phyloP scores from a whole-genome alignment of 2,329 filamentous ascomycete species.

The Botryosphaeria agaves region DNA sequence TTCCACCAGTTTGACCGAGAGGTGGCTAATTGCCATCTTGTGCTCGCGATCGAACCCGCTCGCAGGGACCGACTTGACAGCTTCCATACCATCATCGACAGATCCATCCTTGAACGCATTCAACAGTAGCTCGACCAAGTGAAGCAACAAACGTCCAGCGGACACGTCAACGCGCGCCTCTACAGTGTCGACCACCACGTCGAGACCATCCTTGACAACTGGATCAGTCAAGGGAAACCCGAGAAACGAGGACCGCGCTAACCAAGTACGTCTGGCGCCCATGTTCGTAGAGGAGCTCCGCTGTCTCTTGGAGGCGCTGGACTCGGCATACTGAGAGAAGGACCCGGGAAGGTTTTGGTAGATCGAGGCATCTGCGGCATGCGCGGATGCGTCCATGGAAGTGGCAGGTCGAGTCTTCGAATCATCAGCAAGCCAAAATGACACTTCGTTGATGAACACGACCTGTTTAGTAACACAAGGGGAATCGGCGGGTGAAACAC shows the following conservation, averaged over 20 bases:
- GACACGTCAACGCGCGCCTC: slow-evolving; percentile 7
- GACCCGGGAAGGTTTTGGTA: slow-evolving; percentile 26
- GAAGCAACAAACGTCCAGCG: background rate
- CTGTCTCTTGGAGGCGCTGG: slow-evolving; percentile 15
- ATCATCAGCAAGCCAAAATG: slow-evolving; percentile 5
- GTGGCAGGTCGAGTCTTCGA: slow-evolving; percentile 11
- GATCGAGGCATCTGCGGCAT: slow-evolving; percentile 10
- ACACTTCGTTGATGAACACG: slow-evolving; percentile 1
- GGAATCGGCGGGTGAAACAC: too few species aligned
- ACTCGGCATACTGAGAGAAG: slow-evolving; percentile 29
- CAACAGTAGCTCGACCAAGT: background rate
- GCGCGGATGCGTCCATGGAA: slow-evolving; percentile 5
- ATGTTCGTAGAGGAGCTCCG: background rate
- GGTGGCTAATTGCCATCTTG: too few species aligned
- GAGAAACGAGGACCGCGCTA: too few species aligned
- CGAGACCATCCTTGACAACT: slow-evolving; percentile 3
- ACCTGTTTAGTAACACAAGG: too few species aligned
- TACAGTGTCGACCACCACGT: slow-evolving; percentile 6
- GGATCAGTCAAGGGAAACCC: background rate
- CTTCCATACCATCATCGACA: too few species aligned
- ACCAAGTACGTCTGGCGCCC: too few species aligned
- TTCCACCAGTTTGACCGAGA: too few species aligned
- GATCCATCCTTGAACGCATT: background rate
- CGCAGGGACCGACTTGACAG: too few species aligned
- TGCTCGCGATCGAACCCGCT: too few species aligned